phyloP scores from a whole-genome alignment of 176 grass and related monocot genomes.

The barley (Hordeum vulgare) region DNA sequence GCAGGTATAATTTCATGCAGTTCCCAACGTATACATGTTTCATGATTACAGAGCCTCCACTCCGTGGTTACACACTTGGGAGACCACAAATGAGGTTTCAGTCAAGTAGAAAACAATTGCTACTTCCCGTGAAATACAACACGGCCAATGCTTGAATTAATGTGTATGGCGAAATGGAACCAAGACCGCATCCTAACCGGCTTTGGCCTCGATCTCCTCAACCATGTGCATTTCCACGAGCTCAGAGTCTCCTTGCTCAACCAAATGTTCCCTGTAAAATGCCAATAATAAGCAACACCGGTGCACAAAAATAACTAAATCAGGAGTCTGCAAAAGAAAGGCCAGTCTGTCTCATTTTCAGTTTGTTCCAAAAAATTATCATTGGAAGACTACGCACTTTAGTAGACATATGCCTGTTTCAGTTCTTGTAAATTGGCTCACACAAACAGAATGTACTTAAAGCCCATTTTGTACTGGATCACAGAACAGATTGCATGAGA shows the following conservation, averaged over 20 bases:
- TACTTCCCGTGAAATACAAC: neutral
- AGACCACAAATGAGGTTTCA: slow-evolving; percentile 5
- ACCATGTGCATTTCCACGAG: slow-evolving; percentile 31
- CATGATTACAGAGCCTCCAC: neutral
- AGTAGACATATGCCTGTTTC: neutral
- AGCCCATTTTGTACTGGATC: neutral
- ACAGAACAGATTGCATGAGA: neutral
- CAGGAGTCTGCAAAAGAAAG: neutral
- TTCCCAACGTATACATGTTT: neutral
- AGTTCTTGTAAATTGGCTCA: neutral
- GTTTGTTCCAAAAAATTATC: neutral
- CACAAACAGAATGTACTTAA: neutral
- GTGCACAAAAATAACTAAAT: neutral
- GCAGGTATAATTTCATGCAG: neutral
- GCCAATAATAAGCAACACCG: slow-evolving; percentile 3
- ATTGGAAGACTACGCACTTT: neutral
- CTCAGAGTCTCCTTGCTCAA: slow-evolving; percentile 53
- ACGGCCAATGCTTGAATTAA: slow-evolving; percentile 4
- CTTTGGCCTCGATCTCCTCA: slow-evolving; percentile 24
- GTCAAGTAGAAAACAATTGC: neutral
- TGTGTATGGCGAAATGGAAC: neutral
- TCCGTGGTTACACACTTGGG: neutral
- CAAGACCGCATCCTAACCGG: neutral
- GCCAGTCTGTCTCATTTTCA: neutral
- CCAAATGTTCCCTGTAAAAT: slow-evolving; percentile 55